These are phyloP conservation scores for Naganishia friedmannii DNA, from an alignment of 768 basidiomycete genomes.

Conservation along the genomic window DNA sequence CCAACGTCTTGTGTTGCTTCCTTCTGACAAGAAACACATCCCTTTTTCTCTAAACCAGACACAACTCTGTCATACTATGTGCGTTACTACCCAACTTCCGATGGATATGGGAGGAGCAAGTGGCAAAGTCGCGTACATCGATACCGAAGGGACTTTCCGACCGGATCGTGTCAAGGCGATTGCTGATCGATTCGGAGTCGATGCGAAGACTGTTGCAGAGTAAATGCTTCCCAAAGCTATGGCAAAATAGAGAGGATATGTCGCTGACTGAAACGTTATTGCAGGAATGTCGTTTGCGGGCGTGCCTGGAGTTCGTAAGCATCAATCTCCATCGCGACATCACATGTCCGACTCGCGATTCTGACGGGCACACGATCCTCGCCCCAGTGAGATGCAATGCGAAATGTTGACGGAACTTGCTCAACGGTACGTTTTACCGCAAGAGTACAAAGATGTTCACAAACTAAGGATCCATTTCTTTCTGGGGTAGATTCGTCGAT, in stretches of 20 bases:
- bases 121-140: constrained; percentile 60
- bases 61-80: constrained; percentile 92
- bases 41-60: constrained; percentile 66
- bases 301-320: constrained; percentile 33
- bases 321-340: neutral
- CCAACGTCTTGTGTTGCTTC: neutral
- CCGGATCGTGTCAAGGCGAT: constrained; percentile 88
- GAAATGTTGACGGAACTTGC: constrained; percentile 50
- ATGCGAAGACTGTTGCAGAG: constrained; percentile 66
- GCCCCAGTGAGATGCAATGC: constrained; percentile 40
- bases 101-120: constrained; percentile 83
- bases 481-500: constrained; percentile 41
- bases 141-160: constrained; percentile 60
- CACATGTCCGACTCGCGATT: constrained; percentile 57
- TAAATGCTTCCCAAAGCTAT: constrained; percentile 58
- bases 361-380: constrained; percentile 54
- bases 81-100: constrained; percentile 83
- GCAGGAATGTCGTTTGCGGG: constrained; percentile 32
- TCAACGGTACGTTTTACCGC: constrained; percentile 36
- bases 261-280: neutral
- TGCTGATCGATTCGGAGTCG: constrained; percentile 91
- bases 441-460: constrained; percentile 41
- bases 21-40: neutral
- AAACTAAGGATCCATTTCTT: neutral
- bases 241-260: neutral